phyloP scores from a whole-genome alignment of 352 stramenopile genomes.

The Pythium sukuiense region DNA sequence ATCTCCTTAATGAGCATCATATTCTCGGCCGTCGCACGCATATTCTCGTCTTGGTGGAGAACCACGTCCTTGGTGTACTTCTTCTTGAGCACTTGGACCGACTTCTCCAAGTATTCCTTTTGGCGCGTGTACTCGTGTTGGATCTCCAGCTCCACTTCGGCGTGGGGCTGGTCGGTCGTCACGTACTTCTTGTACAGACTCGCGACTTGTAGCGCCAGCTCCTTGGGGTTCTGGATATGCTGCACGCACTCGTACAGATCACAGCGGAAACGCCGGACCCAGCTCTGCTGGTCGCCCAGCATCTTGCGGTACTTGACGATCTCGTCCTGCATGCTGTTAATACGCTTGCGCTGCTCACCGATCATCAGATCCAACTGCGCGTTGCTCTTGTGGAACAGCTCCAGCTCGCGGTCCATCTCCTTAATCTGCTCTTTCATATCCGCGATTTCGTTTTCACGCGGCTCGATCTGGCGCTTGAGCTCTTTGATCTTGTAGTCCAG shows the following conservation, averaged over 20 bases:
- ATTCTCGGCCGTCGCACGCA: constrained; percentile 78
- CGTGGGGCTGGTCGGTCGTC: constrained; percentile 36
- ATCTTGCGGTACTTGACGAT: constrained; percentile 57
- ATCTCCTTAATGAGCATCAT: constrained; percentile 93
- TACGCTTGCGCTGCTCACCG: constrained; percentile 82
- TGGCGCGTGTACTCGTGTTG: constrained; percentile 90
- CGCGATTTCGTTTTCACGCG: constrained; percentile 92
- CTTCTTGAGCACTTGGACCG: constrained; percentile 86
- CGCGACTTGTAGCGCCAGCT: constrained; percentile 77
- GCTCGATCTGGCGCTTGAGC: constrained; percentile 89
- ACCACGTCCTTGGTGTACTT: constrained; percentile 81
- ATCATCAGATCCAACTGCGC: constrained; percentile 93
- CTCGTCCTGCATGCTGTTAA: constrained; percentile 88
- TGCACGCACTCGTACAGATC: constrained; percentile 87
- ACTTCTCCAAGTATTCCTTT: constrained; percentile 92
- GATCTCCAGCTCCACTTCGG: constrained; percentile 66
- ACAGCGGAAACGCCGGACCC: constrained; percentile 73
- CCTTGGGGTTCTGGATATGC: constrained; percentile 69
- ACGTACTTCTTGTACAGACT: constrained; percentile 78
- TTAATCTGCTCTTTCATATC: constrained; percentile 95
- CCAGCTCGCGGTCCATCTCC: constrained; percentile 94
- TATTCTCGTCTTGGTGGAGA: constrained; percentile 61
- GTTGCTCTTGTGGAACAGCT: constrained; percentile 95
- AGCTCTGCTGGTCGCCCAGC: constrained; percentile 63
- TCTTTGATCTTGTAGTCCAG: constrained; percentile 93